Conservation (phyloP, 2,329 filamentous ascomycete species). For the Dactylellina sp. region DNA sequence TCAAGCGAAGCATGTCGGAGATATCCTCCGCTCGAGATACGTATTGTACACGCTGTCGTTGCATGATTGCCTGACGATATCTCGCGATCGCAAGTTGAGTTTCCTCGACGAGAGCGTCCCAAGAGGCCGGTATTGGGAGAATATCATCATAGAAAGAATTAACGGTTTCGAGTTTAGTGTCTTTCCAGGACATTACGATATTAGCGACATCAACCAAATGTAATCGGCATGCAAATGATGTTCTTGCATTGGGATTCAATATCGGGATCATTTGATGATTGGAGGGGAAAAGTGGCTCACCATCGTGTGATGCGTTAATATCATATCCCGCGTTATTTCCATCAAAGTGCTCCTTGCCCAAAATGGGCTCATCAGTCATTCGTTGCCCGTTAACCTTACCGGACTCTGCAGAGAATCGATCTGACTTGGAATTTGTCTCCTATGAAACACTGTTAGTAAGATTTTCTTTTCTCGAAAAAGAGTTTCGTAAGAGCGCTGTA, state of each 20-base stretch:
- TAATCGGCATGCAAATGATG: background rate
- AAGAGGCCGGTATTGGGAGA: constrained; percentile 82
- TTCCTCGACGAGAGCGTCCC: constrained; percentile 88
- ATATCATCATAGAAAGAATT: constrained; percentile 89
- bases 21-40: constrained; percentile 97
- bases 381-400: constrained; percentile 27
- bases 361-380: constrained; percentile 29
- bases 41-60: constrained; percentile 86
- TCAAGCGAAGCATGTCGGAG: constrained; percentile 90
- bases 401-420: constrained; percentile 35
- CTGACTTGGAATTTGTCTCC: constrained; percentile 41
- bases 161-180: constrained; percentile 53
- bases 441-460: constrained; percentile 66
- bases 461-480: constrained; percentile 87
- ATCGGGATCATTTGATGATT: constrained; percentile 1
- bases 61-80: constrained; percentile 89
- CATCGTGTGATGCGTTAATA: constrained; percentile 42
- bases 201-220: constrained; percentile 33
- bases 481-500: constrained; percentile 68
- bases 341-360: constrained; percentile 47
- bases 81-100: constrained; percentile 91
- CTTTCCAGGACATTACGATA: constrained; percentile 27
- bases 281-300: constrained; percentile 33
- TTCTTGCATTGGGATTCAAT: background rate
- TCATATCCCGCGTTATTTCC: constrained; percentile 30